Evolutionary conservation across 768 basidiomycete genomes (phyloP), one percentile per base, ranked within the genome.

Genomic region (Gymnopilus dilepis): DNA sequence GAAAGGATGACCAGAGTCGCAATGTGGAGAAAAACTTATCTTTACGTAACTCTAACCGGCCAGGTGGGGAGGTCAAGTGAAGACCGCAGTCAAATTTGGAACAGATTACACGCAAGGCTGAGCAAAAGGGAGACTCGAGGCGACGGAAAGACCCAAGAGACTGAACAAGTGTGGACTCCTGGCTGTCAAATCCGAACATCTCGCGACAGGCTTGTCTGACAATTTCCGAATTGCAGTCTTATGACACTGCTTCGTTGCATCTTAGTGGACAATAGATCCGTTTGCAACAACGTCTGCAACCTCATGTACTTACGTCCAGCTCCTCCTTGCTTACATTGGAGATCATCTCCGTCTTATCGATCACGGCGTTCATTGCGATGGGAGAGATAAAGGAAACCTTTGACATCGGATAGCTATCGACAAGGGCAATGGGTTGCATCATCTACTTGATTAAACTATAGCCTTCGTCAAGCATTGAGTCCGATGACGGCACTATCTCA

Each of bases 1-100:
- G 24, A 12, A 28, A 37, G 47, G 13, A 50, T 30, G 19, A n/a
- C 12, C 47, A 19, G 22, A 50, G 30, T 12, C 31, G 22, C 47
- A n/a, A 26, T 54, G 52, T 54, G 52, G 52, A 54, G 37, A 54
- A n/a, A 42, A 40, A 54, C 52, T 54, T 54, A 54, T 54, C 37
- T 54, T 54, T 54, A 54, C 52, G 52, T 54, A 38, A 54, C 37
- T 22, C 40, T 40, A 15, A 38, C 34, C 37, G 52, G 52, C 22
- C 52, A 54, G 52, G 38, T 54, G 37, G 30, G 52, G 52, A 54
- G 52, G 38, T 37, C 24, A 15, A 40, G 52, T 54, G 52, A 54
- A 40, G 52, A 4, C 17, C 12, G 34, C 37, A 17, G n/a, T n/a
- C 34, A 37, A 54, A 54, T 54, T 24, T 38, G 37, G 37, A 34